Evolutionary conservation across 805 yeast species (phyloP).

Genomic region (Dipodascus geniculatus): DNA sequence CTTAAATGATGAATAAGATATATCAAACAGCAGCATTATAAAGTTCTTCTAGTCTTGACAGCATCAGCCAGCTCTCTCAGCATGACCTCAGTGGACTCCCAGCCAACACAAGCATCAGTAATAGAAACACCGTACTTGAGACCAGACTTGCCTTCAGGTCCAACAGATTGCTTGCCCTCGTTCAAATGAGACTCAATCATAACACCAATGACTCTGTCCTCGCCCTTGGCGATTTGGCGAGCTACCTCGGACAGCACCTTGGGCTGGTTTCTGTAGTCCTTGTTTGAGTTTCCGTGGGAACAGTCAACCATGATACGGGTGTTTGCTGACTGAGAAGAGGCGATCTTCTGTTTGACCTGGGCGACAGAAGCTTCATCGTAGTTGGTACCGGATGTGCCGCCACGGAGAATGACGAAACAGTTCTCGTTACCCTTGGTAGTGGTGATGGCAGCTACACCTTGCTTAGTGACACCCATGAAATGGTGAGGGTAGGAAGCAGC

Average conservation of each 20-base stretch:
- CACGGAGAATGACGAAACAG: constrained; percentile 90
- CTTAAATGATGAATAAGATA: no score
- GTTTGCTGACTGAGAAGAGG: constrained; percentile 26
- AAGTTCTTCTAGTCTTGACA: constrained; percentile 52
- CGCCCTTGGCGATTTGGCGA: constrained; percentile 73
- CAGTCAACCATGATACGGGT: constrained; percentile 84
- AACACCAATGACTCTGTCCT: constrained; percentile 71
- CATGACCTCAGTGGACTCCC: constrained; percentile 80
- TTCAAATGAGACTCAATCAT: constrained; percentile 91
- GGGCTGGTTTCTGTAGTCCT: constrained; percentile 93
- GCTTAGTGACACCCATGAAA: constrained; percentile 94
- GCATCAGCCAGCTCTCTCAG: constrained; percentile 71
- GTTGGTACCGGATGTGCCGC: constrained; percentile 91
- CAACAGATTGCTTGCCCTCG: constrained; percentile 84
- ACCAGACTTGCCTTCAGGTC: constrained; percentile 46
- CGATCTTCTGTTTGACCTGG: constrained; percentile 56
- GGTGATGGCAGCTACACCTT: constrained; percentile 93
- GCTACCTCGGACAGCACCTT: constrained; percentile 76
- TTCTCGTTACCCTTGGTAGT: constrained; percentile 92
- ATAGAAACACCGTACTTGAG: constrained; percentile 90
- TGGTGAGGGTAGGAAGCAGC: constrained; percentile 91
- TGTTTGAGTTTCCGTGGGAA: constrained; percentile 93
- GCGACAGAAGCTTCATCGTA: constrained; percentile 72
- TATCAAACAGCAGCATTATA: background rate
- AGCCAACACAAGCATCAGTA: constrained; percentile 92